These are phyloP conservation scores for Platismatia glauca DNA, from an alignment of 495 filamentous ascomycete genomes.

Conservation along the genomic window DNA sequence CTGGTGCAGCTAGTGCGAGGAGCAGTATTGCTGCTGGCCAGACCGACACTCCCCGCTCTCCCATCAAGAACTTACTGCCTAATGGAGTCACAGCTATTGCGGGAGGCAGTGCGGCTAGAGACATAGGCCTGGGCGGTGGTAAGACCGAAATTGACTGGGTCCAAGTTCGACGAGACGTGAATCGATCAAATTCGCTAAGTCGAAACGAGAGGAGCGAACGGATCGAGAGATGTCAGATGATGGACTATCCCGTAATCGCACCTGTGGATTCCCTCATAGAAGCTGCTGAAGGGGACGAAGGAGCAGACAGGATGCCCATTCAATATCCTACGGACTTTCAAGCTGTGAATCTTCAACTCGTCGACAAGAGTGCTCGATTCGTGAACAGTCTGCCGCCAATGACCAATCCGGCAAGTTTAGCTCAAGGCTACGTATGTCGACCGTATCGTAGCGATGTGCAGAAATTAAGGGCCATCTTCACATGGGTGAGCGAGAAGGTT, in stretches of 20 bases:
- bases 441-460: conserved; percentile 95
- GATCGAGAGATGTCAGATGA: conserved; percentile 87
- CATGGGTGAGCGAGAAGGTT: conserved; percentile 91
- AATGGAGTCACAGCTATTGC: conserved; percentile 45
- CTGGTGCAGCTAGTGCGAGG: conserved; percentile 79
- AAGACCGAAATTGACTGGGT: conserved; percentile 74
- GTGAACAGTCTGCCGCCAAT: conserved; percentile 81
- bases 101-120: conserved; percentile 48
- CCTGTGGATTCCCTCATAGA: conserved; percentile 82
- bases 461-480: conserved; percentile 86
- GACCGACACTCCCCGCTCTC: conserved; percentile 39
- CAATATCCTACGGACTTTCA: conserved; percentile 76
- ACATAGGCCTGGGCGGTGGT: conserved; percentile 52
- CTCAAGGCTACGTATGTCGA: conserved; percentile 86
- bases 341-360: conserved; percentile 66
- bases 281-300: conserved; percentile 84
- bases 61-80: conserved; percentile 41
- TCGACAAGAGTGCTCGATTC: conserved; percentile 94
- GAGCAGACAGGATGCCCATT: conserved; percentile 72
- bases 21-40: conserved; percentile 69
- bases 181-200: conserved; percentile 86
- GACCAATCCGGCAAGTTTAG: conserved; percentile 74
- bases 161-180: conserved; percentile 89
- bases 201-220: conserved; percentile 78
- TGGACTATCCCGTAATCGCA: conserved; percentile 79